Base-by-base conservation (phyloP, 2,329 filamentous ascomycete genomes). In the Aureobasidium lini region DNA sequence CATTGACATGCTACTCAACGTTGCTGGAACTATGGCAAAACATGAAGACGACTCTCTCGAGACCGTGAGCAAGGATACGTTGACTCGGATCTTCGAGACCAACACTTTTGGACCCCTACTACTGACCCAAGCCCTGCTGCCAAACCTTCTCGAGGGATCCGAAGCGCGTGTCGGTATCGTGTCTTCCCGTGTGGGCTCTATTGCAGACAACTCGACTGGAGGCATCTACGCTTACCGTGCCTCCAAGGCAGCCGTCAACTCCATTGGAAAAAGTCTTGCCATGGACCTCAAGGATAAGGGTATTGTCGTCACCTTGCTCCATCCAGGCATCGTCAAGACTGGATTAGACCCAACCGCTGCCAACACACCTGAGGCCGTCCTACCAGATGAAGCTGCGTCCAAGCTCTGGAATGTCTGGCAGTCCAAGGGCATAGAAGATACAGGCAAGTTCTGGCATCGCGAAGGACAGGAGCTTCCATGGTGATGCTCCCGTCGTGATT, bases 201-300 rank as follows among this genome's bases (percentile, higher is more conserved):
- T 79, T 23, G 68, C 65, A 10, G 75, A 78, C 60, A 78, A 79
- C 60, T 66, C 61, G 49, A 69, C 70, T 1, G 76, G 77, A 9
- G 76, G 36, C 6, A 66, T 62, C 36, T 78, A 78, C 52, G 73
- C 75, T 2, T 79, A 78, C 56, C 73, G 76, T 2, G 69, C 71
- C 2, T 73, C 68, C 10, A 79, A 78, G 63, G 72, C 77, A 5
- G 77, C 75, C 7, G 71, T 78, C 31, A 77, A 79, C 61, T 71
- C 68, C 39, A 66, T 79, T 13, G 76, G 73, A 49, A 76, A 77
- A 66, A 75, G 67, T 59, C 61, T 79, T 64, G 70, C 74, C 2
- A 64, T 77, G 52, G 76, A 79, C 62, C 61, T 78, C 57, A 69
- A 64, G 54, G 68, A 68, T 3, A 71, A 73, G 58, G 71, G 72